A percentile compares a stretch with the other conserved stretches of the same genome.
phyloP scores from a whole-genome alignment of 371 early-diverging fungal species.

The Zancudomyces culisetae region DNA sequence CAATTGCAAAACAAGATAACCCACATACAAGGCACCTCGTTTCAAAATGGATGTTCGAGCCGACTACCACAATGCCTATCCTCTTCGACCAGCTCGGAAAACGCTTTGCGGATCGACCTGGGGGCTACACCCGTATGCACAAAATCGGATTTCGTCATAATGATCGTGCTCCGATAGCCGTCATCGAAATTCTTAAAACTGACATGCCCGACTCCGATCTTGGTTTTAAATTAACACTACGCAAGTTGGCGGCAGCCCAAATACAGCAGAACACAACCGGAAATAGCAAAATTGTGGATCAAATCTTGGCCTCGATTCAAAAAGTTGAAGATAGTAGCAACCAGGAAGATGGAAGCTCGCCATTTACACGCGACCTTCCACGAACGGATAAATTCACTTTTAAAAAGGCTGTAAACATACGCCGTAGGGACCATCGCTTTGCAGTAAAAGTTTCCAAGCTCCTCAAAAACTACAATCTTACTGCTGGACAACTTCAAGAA shows the following conservation, averaged over 20 bases:
- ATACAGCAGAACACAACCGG: constrained; percentile 7
- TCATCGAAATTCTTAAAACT: constrained; percentile 49
- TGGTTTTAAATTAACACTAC: constrained; percentile 11
- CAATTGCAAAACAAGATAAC: constrained; percentile 51
- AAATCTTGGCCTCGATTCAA: too few relatives aligned
- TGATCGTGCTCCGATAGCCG: constrained; percentile 79
- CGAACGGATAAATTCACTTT: too few relatives aligned
- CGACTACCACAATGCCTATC: constrained; percentile 53
- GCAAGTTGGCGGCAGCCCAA: constrained; percentile 18
- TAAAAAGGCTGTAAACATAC: too few relatives aligned
- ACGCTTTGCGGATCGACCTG: constrained; percentile 55
- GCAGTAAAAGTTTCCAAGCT: too few relatives aligned
- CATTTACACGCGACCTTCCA: too few relatives aligned
- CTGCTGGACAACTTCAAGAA: too few relatives aligned
- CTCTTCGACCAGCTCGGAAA: constrained; percentile 66
- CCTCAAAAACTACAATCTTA: too few relatives aligned
- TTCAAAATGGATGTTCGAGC: constrained; percentile 33
- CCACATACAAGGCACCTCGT: constrained; percentile 40
- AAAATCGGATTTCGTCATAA: constrained; percentile 58
- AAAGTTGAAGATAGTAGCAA: too few relatives aligned
- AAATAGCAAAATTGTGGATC: constrained; percentile 8
- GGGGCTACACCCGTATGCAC: constrained; percentile 83
- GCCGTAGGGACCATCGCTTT: too few relatives aligned
- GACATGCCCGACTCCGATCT: constrained; percentile 18
- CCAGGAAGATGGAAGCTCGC: too few relatives aligned